These are phyloP conservation scores for Cyathus striatus DNA, from an alignment of 768 basidiomycete genomes.

Conservation along the genomic window DNA sequence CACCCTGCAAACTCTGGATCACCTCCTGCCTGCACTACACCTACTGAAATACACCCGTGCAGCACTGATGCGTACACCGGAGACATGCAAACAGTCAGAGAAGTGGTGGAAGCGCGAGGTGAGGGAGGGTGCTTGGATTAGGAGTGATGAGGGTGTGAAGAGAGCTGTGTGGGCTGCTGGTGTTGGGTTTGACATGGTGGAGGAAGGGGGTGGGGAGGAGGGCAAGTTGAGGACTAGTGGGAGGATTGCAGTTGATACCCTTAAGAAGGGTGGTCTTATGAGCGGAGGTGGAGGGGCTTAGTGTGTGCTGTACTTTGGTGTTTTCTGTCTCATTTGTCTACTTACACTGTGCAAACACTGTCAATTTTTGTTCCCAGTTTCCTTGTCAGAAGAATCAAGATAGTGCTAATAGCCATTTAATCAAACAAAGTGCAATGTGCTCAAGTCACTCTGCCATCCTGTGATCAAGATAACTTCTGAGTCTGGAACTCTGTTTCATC, in stretches of 20 bases:
- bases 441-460: no score
- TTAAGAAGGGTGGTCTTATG: constrained; percentile 22
- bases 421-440: no score
- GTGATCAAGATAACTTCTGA: no score
- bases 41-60: constrained; percentile 53
- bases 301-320: no score
- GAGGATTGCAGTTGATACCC: constrained; percentile 21
- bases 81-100: constrained; percentile 37
- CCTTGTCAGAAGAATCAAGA: no score
- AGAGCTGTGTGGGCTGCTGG: constrained; percentile 41
- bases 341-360: no score
- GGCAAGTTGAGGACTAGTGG: constrained; percentile 27
- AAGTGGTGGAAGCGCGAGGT: constrained; percentile 58
- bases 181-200: constrained; percentile 28
- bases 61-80: constrained; percentile 49
- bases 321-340: no score
- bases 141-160: constrained; percentile 43
- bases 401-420: no score
- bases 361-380: no score
- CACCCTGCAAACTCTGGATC: constrained; percentile 25
- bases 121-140: constrained; percentile 43
- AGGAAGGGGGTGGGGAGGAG: constrained; percentile 10
- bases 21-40: constrained; percentile 42
- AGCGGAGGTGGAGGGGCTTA: constrained; percentile 26
- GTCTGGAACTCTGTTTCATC: no score